Evolutionary conservation across 441 rosid genomes (phyloP), one percentile per base, ranked within the genome.

Genomic region (Bruguiera hainesii): DNA sequence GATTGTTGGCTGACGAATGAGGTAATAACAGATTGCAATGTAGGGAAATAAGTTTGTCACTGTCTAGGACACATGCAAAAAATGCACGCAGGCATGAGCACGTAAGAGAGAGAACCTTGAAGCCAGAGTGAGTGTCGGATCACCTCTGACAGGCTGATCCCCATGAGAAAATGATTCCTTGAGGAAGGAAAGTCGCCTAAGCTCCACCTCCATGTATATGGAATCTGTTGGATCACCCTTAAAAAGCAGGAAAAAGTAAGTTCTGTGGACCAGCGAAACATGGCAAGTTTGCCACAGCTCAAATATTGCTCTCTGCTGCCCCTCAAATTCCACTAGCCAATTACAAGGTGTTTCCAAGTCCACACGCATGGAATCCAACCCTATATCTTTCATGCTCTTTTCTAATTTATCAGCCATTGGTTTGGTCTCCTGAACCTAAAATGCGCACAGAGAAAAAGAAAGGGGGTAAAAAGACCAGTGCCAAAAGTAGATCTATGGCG

Each of bases 161-260:
- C 89, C 88, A 61, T 66, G 81, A 69, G 84, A 82, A 69, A 91
- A 81, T 66, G 85, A 80, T 77, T 95, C 90, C 77, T 86, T 83
- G 70, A 89, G 88, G 82, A 87, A 92, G 60, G 84, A 79, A 65
- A 93, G 96, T 61, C 96, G 86, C 74, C 93, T 80, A 29, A 86
- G 85, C 86, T 95, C 98, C 56, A 89, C 98, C 77, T 86, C 97
- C 71, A 92, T 74, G 78, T 89, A 95, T 61, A 87, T 82, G 29
- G 96, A 87, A 78, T 92, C 96, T 5, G 88, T 71, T 39, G 85
- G 87, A 65, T 92, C 93, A 52, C 98, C 96, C 75, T 79, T 84
- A 72, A 95, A 86, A 58, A 92, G 97, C 76, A 92, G 79, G 81
- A 83, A 89, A 82, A 95, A 92, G 75, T 89, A 95, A n/a, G 98